phyloP scores from a whole-genome alignment of 331 rosid species.

The Quercus tomentella region DNA sequence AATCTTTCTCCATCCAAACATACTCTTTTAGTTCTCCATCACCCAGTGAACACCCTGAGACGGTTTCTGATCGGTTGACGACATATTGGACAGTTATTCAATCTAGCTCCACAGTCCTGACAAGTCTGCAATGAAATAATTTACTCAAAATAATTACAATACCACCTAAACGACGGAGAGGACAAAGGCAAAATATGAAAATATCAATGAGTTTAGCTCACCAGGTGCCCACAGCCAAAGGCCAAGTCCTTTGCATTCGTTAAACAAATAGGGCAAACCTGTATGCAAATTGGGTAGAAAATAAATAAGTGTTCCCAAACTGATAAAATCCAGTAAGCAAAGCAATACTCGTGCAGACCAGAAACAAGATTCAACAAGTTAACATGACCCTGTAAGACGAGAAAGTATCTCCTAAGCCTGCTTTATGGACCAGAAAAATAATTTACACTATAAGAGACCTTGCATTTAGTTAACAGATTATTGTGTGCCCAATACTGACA shows the following conservation, averaged over 20 bases:
- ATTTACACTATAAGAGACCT: not conserved
- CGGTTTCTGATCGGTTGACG: constrained; percentile 63
- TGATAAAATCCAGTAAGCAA: not conserved
- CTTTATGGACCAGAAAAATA: too few species aligned
- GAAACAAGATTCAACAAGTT: not conserved
- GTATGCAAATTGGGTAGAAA: constrained; percentile 16
- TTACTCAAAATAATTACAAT: not conserved
- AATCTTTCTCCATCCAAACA: too few species aligned
- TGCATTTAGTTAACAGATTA: too few species aligned
- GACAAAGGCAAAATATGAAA: not conserved
- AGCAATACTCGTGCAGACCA: not conserved
- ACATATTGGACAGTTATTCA: constrained; percentile 73
- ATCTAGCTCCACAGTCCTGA: constrained; percentile 67
- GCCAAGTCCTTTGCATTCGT: constrained; percentile 71
- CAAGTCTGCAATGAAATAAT: constrained; percentile 50
- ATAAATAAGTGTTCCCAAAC: constrained; percentile 1
- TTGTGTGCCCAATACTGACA: too few species aligned
- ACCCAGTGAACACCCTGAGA: constrained; percentile 66
- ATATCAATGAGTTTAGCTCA: constrained; percentile 24
- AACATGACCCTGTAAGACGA: not conserved
- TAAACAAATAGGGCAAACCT: constrained; percentile 84
- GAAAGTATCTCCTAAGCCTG: too few species aligned
- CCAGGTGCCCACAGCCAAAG: constrained; percentile 89
- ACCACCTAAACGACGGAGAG: not conserved
- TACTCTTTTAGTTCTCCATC: not conserved